These are phyloP conservation scores for Agrocybe praecox DNA, from an alignment of 768 basidiomycete genomes.

Conservation along the genomic window DNA sequence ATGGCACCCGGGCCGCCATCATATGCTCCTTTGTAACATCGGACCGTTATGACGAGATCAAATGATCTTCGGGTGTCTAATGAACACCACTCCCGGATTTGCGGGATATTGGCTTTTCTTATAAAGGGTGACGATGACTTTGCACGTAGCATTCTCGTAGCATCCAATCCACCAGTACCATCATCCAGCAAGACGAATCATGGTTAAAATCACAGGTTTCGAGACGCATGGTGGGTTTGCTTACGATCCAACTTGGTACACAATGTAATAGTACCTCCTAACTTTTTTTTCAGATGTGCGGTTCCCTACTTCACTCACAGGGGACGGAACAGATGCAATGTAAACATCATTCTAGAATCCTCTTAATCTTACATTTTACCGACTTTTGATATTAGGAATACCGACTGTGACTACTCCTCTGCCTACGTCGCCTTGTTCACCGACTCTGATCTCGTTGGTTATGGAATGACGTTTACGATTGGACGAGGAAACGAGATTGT, in stretches of 20 bases:
- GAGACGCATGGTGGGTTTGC: slow-evolving; percentile 35
- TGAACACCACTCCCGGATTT: background rate
- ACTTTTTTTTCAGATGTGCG: slow-evolving; percentile 64
- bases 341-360: slow-evolving; percentile 32
- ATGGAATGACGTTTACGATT: slow-evolving; percentile 95
- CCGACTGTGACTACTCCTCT: slow-evolving; percentile 94
- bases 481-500: slow-evolving; percentile 96
- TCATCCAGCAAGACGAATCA: slow-evolving; percentile 7
- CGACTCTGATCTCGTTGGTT: slow-evolving; percentile 76
- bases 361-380: background rate
- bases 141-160: background rate
- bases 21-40: background rate
- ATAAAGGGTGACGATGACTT: background rate
- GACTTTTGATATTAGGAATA: slow-evolving; percentile 67
- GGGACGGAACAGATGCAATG: slow-evolving; percentile 96
- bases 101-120: background rate
- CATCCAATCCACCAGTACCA: background rate
- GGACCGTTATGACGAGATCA: background rate
- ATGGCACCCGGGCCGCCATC: too few species aligned
- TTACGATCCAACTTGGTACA: background rate
- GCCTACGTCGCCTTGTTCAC: slow-evolving; percentile 86
- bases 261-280: background rate
- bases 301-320: slow-evolving; percentile 89
- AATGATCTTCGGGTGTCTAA: background rate
- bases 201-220: slow-evolving; percentile 37